These are phyloP conservation scores for Phytophthora brassicae DNA, from an alignment of 352 stramenopile genomes.

Conservation along the genomic window DNA sequence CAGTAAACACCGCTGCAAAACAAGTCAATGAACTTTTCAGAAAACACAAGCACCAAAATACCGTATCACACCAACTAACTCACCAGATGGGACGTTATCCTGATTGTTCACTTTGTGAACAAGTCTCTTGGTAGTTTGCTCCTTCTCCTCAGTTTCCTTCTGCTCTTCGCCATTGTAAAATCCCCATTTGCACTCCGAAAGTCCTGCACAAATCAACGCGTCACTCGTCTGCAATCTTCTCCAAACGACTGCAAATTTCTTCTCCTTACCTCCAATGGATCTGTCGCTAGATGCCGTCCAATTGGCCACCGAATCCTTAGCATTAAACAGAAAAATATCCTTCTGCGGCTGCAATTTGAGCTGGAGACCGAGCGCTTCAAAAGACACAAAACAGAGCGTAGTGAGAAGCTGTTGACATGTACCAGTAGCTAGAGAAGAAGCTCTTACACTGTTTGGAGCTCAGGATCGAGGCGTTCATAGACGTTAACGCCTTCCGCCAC, in stretches of 20 bases:
- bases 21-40: neutral
- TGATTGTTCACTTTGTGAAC: conserved; percentile 53
- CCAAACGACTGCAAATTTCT: neutral
- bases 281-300: conserved; percentile 80
- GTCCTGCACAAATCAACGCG: conserved; percentile 25
- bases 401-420: neutral
- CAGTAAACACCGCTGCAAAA: conserved; percentile 70
- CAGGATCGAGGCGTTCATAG: conserved; percentile 73
- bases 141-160: conserved; percentile 12
- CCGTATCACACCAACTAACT: neutral
- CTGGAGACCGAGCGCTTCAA: conserved; percentile 66
- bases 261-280: conserved; percentile 69
- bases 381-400: neutral
- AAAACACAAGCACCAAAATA: neutral
- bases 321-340: conserved; percentile 76
- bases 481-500: conserved; percentile 65
- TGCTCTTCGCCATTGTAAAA: conserved; percentile 43
- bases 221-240: conserved; percentile 3
- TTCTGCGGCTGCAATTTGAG: conserved; percentile 77
- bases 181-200: conserved; percentile 73
- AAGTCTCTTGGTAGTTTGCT: conserved; percentile 27
- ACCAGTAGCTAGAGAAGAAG: too few species aligned
- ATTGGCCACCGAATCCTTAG: conserved; percentile 44
- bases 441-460: conserved; percentile 85
- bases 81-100: conserved; percentile 56